phyloP scores from a whole-genome alignment of 1,284 basidiomycete species.

The Ustilago sp. region DNA sequence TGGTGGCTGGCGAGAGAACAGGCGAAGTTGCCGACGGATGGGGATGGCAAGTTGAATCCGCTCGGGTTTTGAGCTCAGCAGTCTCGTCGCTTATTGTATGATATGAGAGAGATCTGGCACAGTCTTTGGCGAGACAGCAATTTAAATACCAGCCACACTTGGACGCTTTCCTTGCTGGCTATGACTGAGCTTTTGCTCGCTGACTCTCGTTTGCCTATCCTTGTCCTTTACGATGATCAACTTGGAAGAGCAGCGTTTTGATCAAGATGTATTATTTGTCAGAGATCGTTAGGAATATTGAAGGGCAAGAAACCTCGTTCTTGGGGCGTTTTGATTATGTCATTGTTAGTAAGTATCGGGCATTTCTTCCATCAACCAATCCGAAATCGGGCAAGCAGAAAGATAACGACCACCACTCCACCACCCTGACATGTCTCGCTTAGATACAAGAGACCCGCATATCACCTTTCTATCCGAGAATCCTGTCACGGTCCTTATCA shows the following conservation, averaged over 20 bases:
- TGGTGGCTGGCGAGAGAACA: conserved; percentile 54
- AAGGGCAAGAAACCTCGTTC: too few species aligned
- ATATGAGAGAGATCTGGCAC: not conserved
- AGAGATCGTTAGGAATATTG: too few species aligned
- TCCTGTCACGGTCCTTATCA: not conserved
- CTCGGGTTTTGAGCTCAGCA: conserved; percentile 23
- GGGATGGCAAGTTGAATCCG: conserved; percentile 24
- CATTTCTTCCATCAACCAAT: not conserved
- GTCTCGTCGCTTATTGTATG: not conserved
- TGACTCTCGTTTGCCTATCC: too few species aligned
- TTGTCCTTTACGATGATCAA: too few species aligned
- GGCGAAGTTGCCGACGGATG: conserved; percentile 21
- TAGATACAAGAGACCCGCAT: not conserved
- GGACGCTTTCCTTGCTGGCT: too few species aligned
- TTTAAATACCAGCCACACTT: not conserved
- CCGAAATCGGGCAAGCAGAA: not conserved
- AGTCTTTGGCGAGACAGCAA: not conserved
- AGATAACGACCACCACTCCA: not conserved
- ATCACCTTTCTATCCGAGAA: not conserved
- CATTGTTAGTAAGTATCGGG: too few species aligned
- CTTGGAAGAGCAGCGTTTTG: too few species aligned
- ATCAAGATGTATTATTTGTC: too few species aligned
- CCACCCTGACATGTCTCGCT: not conserved
- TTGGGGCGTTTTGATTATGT: too few species aligned
- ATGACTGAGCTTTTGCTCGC: too few species aligned